phyloP scores from a whole-genome alignment of 2,329 filamentous ascomycete species.

The Talaromyces sp. region DNA sequence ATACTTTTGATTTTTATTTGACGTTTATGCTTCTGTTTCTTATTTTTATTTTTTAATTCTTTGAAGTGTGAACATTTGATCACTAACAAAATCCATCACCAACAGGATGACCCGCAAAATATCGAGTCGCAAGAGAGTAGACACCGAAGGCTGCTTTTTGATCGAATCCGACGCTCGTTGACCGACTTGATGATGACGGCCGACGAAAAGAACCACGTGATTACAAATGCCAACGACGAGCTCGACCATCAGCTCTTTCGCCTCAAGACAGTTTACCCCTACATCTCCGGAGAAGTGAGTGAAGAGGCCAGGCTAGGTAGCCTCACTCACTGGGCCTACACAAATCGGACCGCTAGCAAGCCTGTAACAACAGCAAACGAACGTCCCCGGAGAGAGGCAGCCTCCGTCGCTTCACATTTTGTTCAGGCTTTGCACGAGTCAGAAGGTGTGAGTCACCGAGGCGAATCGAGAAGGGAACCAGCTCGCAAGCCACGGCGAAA shows the following conservation, averaged over 20 bases:
- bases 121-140: constrained; percentile 31
- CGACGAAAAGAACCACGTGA: constrained; percentile 96
- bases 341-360: constrained; percentile 63
- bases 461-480: constrained; percentile 78
- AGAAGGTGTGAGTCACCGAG: constrained; percentile 70
- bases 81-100: neutral
- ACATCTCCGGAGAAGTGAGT: constrained; percentile 83
- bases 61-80: neutral
- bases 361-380: constrained; percentile 57
- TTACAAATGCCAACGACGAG: constrained; percentile 85
- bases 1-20: constrained; percentile 1
- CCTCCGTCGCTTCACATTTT: constrained; percentile 54
- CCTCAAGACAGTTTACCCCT: constrained; percentile 79
- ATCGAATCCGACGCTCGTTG: constrained; percentile 70
- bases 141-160: constrained; percentile 63
- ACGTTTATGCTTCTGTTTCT: neutral
- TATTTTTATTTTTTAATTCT: constrained; percentile 1
- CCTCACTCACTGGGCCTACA: constrained; percentile 90
- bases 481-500: constrained; percentile 70
- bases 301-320: constrained; percentile 93
- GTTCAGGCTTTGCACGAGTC: constrained; percentile 70
- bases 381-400: constrained; percentile 71
- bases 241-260: constrained; percentile 78
- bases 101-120: constrained; percentile 20
- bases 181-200: constrained; percentile 82